phyloP scores from a whole-genome alignment of 169 alveolate genomes.

The Amoebophrya sp. region DNA sequence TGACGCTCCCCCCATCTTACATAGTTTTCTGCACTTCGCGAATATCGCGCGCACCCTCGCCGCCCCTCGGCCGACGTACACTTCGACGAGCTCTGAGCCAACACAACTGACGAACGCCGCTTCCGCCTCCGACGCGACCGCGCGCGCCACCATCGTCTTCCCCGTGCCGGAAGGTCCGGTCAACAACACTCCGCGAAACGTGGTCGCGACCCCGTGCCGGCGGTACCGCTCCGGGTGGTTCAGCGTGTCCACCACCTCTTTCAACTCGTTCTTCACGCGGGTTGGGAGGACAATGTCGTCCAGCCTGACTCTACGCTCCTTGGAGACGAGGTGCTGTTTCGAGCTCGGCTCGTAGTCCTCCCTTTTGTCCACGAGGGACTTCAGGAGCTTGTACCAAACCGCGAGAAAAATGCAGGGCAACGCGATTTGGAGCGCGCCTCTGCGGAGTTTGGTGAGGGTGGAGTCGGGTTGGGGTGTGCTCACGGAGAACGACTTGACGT shows the following conservation, averaged over 20 bases:
- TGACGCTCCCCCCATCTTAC: too few relatives aligned
- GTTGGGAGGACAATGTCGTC: not conserved
- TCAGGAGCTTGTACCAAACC: too few relatives aligned
- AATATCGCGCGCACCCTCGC: constrained; percentile 78
- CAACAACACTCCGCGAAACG: constrained; percentile 86
- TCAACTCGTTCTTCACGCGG: constrained; percentile 43
- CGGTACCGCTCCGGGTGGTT: constrained; percentile 74
- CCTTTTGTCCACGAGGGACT: too few relatives aligned
- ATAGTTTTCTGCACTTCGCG: too few relatives aligned
- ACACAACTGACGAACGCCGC: constrained; percentile 40
- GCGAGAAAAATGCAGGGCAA: too few relatives aligned
- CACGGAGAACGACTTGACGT: not conserved
- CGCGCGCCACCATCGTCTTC: constrained; percentile 89
- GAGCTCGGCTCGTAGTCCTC: too few relatives aligned
- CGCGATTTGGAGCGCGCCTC: too few relatives aligned
- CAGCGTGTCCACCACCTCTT: constrained; percentile 78
- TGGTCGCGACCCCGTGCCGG: constrained; percentile 74
- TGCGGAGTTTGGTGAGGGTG: too few relatives aligned
- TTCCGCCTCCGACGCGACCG: constrained; percentile 86
- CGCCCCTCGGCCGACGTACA: constrained; percentile 87
- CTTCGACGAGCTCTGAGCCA: constrained; percentile 66
- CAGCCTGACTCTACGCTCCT: not conserved
- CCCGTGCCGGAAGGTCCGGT: constrained; percentile 98
- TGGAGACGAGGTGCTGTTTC: not conserved
- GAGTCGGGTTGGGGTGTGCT: too few relatives aligned